Conservation (phyloP, 2,329 filamentous ascomycete species). For the Botrytis medusae region DNA sequence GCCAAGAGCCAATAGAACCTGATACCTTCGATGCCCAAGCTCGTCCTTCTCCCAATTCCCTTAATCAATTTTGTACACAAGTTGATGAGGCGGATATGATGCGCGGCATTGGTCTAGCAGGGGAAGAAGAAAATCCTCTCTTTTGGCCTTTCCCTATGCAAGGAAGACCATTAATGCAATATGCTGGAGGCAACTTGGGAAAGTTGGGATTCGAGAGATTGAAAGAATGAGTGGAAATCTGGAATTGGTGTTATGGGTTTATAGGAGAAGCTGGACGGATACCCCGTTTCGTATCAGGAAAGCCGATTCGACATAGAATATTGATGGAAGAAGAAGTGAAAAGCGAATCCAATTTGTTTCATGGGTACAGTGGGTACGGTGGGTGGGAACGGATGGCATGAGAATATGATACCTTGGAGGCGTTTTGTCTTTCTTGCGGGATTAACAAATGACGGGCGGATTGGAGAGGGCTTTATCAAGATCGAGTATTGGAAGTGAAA, state of each 20-base stretch:
- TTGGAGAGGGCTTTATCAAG: neutral
- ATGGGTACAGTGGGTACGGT: neutral
- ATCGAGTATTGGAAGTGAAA: neutral
- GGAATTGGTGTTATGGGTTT: neutral
- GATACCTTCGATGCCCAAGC: conserved; percentile 39
- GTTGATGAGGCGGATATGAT: conserved; percentile 39
- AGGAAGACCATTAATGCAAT: conserved; percentile 32
- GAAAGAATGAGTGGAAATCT: neutral
- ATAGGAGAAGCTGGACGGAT: neutral
- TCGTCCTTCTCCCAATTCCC: conserved; percentile 22
- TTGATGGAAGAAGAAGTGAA: neutral
- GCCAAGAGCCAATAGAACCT: conserved; percentile 34
- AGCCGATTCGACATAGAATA: neutral
- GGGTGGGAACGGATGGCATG: neutral
- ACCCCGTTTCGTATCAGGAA: neutral
- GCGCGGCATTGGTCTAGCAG: conserved; percentile 24
- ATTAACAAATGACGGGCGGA: neutral
- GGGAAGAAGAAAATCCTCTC: conserved; percentile 29
- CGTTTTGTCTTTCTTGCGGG: neutral
- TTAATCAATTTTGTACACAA: conserved; percentile 36
- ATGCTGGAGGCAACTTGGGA: neutral
- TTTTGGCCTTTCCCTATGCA: conserved; percentile 39
- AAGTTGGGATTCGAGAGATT: conserved; percentile 13
- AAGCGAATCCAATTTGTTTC: neutral
- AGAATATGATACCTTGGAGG: conserved; percentile 15